Evolutionary conservation across 169 alveolate genomes (phyloP).

Genomic region (Babesia ovata): DNA sequence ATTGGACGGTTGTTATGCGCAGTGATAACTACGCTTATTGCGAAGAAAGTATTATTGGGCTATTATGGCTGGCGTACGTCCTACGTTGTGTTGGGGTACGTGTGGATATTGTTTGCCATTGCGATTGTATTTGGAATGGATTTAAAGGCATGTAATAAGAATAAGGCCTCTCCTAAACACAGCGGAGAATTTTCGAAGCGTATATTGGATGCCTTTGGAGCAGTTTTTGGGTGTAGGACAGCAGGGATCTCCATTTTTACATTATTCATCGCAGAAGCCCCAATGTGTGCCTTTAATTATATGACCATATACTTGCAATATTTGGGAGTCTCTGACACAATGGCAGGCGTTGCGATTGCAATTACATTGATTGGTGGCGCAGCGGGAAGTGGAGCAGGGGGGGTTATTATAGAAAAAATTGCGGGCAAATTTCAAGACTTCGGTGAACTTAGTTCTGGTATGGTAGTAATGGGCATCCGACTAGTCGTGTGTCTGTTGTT

Average conservation of each 20-base stretch:
- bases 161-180: background rate
- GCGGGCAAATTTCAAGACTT: conserved; percentile 52
- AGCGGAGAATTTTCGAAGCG: no score
- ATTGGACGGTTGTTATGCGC: conserved; percentile 41
- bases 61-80: conserved; percentile 54
- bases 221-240: conserved; percentile 2
- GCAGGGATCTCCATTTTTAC: conserved; percentile 12
- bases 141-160: background rate
- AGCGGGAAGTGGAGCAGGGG: conserved; percentile 88
- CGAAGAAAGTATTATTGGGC: conserved; percentile 2
- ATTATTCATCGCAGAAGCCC: conserved; percentile 83
- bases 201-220: background rate
- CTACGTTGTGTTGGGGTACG: conserved; percentile 29
- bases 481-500: background rate
- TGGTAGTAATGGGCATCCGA: background rate
- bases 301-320: conserved; percentile 88
- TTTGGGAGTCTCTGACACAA: conserved; percentile 82
- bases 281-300: conserved; percentile 88
- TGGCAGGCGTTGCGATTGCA: conserved; percentile 86
- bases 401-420: conserved; percentile 79
- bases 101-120: conserved; percentile 11
- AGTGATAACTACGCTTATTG: conserved; percentile 12
- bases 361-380: conserved; percentile 83
- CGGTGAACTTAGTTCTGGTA: background rate
- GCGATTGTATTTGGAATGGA: background rate